Percentiles rank a stretch among this genome's conserved stretches.
Evolutionary conservation across 2,329 filamentous ascomycete species (phyloP).

Genomic region (Exophiala dermatitidis): DNA sequence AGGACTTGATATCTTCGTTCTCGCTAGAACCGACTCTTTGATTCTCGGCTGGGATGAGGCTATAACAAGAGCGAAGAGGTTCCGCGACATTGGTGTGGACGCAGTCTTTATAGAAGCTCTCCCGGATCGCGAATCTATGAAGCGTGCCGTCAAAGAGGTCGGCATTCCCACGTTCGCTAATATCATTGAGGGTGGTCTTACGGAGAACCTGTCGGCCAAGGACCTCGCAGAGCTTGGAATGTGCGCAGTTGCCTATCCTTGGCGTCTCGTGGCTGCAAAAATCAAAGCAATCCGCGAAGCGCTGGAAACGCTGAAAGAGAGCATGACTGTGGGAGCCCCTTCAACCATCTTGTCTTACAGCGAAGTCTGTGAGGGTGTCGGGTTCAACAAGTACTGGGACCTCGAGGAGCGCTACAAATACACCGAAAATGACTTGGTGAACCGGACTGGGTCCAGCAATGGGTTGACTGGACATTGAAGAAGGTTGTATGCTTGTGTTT

Average conservation of each 20-base stretch:
- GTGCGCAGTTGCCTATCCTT: conserved; percentile 40
- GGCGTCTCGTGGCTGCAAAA: conserved; percentile 41
- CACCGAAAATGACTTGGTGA: background rate
- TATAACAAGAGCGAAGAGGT: conserved; percentile 37
- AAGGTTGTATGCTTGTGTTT: background rate
- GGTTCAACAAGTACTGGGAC: conserved; percentile 40
- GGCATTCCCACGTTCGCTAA: conserved; percentile 40
- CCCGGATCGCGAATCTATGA: conserved; percentile 40
- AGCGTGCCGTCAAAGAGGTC: conserved; percentile 34
- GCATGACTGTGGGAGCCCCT: conserved; percentile 38
- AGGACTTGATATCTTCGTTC: conserved; percentile 41
- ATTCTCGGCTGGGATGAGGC: conserved; percentile 43
- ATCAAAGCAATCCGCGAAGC: conserved; percentile 37
- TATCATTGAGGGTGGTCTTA: conserved; percentile 40
- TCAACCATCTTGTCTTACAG: conserved; percentile 39
- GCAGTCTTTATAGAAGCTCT: conserved; percentile 43
- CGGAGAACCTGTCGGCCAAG: conserved; percentile 37
- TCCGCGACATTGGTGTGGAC: conserved; percentile 41
- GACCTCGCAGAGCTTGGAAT: conserved; percentile 38
- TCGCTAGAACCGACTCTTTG: conserved; percentile 41
- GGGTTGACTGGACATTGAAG: background rate
- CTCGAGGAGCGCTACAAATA: conserved; percentile 5
- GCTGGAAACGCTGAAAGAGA: conserved; percentile 37
- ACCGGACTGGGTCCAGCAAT: background rate
- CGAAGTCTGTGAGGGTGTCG: conserved; percentile 43